Evolutionary conservation across 2,329 filamentous ascomycete species (phyloP), one percentile per base, ranked within the genome.

Genomic region (Aspergillus caelatus): DNA sequence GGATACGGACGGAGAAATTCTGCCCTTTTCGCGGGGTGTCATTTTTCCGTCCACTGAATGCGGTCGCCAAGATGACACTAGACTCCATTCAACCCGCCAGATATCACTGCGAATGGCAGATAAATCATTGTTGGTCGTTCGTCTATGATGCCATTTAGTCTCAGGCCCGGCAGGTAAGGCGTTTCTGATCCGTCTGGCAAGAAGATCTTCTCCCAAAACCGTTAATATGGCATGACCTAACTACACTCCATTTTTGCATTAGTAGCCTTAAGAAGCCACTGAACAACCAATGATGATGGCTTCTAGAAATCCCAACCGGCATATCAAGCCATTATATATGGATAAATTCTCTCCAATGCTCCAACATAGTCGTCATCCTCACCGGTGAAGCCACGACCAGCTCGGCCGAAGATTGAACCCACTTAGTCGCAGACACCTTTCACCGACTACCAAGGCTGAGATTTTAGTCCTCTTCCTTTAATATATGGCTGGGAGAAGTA

Each of bases 1-100:
- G 62, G 64, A 58, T 66, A 62, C 64, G 50, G 57, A 58, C 66
- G 66, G 66, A 65, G 64, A 67, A 67, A 67, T 66, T 65, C 28
- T 53, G 60, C 34, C 43, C 53, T 61, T 11, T 39, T 56, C 54
- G 41, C 50, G 56, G 52, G 39, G 48, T 60, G 55, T 34, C 30
- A 52, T 57, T 68, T 68, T 68, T 67, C 65, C 61, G 61, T 67
- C 66, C 65, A 67, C 61, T 65, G 50, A 52, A 28, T 19, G 26
- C 34, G 34, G 46, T 54, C 55, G 43, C 60, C 57, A 58, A 55
- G 34, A 26, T 21, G n/a, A 4, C 55, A 34, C 58, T 61, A 61
- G 50, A 34, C 45, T 21, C 46, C 46, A 12, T 53, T 36, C 6
- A 2, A 46, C 7, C 41, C 19, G 11, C 26, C n/a, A 10, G 16